These are phyloP conservation scores for Pterulicium gracile DNA, from an alignment of 1,284 basidiomycete species.

Conservation along the genomic window DNA sequence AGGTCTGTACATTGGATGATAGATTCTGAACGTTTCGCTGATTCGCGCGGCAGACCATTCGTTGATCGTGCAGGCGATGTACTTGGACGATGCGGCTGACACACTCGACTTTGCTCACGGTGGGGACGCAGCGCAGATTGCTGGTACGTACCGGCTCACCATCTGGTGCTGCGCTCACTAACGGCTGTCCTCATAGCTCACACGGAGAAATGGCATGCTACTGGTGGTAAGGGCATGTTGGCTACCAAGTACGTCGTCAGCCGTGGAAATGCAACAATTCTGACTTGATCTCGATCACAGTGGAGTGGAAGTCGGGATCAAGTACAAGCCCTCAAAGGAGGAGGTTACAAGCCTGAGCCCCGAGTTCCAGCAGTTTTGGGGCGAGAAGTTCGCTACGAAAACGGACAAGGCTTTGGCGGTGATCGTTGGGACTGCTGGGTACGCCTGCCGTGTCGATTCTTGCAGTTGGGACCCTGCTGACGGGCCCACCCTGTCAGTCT, in stretches of 20 bases:
- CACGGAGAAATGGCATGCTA: neutral
- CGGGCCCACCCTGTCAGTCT: neutral
- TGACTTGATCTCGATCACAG: conserved; percentile 18
- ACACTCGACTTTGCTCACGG: conserved; percentile 1
- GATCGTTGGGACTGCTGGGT: conserved; percentile 19
- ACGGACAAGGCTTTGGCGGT: conserved; percentile 40
- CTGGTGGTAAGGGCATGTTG: conserved; percentile 31
- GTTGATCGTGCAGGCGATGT: neutral
- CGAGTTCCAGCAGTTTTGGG: conserved; percentile 31
- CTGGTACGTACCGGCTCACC: no score
- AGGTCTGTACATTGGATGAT: no score
- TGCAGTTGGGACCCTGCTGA: no score
- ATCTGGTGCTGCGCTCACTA: no score
- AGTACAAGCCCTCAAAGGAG: conserved; percentile 30
- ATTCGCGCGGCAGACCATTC: no score
- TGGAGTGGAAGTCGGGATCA: conserved; percentile 33
- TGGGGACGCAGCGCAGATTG: neutral
- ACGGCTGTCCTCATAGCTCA: no score
- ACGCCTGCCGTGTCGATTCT: conserved; percentile 5
- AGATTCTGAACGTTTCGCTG: no score
- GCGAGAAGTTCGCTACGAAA: conserved; percentile 27
- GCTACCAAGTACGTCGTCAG: conserved; percentile 31
- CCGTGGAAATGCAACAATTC: no score
- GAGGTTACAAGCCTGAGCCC: conserved; percentile 32
- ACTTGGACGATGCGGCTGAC: neutral